Base-by-base conservation (phyloP, 345 rosid genomes). In the Lenwebbia sp. region DNA sequence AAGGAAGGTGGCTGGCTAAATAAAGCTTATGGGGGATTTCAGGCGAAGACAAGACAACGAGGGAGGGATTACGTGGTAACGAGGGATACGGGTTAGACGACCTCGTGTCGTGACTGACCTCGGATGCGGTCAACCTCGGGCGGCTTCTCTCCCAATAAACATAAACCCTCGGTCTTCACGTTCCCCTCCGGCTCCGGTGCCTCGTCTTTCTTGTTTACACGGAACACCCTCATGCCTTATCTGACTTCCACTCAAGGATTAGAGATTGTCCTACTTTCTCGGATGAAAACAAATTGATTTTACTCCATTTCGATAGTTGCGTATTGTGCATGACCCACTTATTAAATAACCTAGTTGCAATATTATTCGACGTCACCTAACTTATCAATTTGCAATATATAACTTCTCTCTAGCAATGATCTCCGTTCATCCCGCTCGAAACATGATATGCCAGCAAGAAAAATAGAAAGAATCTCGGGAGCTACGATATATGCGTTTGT, bases 381-480 rank as follows among this genome's bases (percentile, higher is more conserved):
- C n/a, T n/a, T 14, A 7, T 33, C 5, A 21, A 0, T 65, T 65
- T 9, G 25, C 25, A 17, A 65, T 17, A 65, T 8, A 0, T 9
- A 5, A 17, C 44, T 65, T 15, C 33, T 17, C 44, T 17, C 0
- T 1, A 0, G 33, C 8, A 4, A 33, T 65, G 4, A 33, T 7
- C 1, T 65, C 6, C 0, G 3, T 65, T 1, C 6, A 0, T 65
- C 21, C 13, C 0, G 0, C 23, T 30, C 76, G 1, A 7, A 15
- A 65, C 6, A 33, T 4, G 4, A 9, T 7, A 54, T 22, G 10
- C 2, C 8, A 2, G 15, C 7, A 17, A 53, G 22, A 6, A 53
- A 52, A 3, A 52, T 13, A 52, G 6, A 52, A n/a, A 13, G 7
- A n/a, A n/a, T n/a, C n/a, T n/a, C n/a, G n/a, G n/a, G 40, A 62